Conservation (phyloP, 2,329 filamentous ascomycete genomes). For the Arthroderma sp. region DNA sequence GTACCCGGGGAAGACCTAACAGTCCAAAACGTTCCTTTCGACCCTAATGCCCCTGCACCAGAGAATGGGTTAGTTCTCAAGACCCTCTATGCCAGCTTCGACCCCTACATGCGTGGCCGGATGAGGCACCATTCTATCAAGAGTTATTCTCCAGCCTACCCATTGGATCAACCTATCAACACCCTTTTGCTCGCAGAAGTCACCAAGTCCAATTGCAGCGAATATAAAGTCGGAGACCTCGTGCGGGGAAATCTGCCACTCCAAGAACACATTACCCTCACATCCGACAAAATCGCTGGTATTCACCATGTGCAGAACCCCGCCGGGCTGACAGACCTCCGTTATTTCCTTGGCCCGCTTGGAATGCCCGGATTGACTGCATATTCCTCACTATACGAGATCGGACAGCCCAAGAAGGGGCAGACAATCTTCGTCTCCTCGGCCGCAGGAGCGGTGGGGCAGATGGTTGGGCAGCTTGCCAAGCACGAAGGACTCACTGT, state of each 20-base stretch:
- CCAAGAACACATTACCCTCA: conserved; percentile 55
- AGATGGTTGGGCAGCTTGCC: conserved; percentile 70
- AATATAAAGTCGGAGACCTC: conserved; percentile 55
- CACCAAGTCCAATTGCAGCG: conserved; percentile 51
- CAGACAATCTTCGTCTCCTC: conserved; percentile 74
- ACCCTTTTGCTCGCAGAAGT: conserved; percentile 56
- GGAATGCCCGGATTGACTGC: conserved; percentile 70
- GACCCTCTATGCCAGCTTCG: conserved; percentile 62
- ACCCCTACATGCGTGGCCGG: conserved; percentile 71
- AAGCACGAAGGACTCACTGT: conserved; percentile 69
- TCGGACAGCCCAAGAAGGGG: conserved; percentile 60
- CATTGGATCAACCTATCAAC: conserved; percentile 48
- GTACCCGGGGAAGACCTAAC: conserved; percentile 57
- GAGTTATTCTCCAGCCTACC: conserved; percentile 55
- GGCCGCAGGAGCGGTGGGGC: conserved; percentile 68
- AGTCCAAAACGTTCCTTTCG: conserved; percentile 54
- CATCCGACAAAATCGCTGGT: conserved; percentile 30
- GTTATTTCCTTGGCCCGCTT: conserved; percentile 59
- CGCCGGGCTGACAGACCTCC: conserved; percentile 33
- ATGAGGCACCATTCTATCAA: conserved; percentile 54
- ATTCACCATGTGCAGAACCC: conserved; percentile 54
- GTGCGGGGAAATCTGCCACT: conserved; percentile 45
- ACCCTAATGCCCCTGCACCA: conserved; percentile 43
- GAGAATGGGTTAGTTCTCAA: conserved; percentile 56
- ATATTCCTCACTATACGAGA: conserved; percentile 60